phyloP scores from a whole-genome alignment of 768 basidiomycete species.

The Lentinus tigrinus region DNA sequence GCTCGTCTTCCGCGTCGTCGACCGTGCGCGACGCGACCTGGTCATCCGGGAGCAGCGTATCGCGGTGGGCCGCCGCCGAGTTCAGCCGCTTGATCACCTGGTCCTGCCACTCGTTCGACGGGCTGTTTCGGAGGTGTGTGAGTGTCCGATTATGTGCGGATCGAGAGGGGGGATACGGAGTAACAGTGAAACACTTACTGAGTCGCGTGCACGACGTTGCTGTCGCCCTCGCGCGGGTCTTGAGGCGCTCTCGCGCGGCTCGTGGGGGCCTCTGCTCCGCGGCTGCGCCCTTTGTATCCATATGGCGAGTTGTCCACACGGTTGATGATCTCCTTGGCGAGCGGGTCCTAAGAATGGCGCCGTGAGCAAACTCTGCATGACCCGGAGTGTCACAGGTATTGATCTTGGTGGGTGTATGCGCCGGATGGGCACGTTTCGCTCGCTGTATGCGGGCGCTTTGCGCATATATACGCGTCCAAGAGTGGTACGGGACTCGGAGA shows the following conservation, averaged over 20 bases:
- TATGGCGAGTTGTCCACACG: conserved; percentile 83
- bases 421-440: neutral
- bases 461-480: neutral
- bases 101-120: conserved; percentile 85
- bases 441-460: neutral
- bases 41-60: conserved; percentile 22
- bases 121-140: conserved; percentile 47
- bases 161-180: too few species aligned
- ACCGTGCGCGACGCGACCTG: conserved; percentile 13
- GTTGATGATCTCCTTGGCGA: conserved; percentile 77
- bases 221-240: conserved; percentile 21
- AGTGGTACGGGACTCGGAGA: too few species aligned
- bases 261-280: conserved; percentile 32
- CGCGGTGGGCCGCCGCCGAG: conserved; percentile 24
- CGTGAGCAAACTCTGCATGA: neutral
- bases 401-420: neutral
- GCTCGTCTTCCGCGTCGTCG: neutral
- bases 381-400: neutral
- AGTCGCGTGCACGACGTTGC: conserved; percentile 40
- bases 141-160: too few species aligned
- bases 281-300: conserved; percentile 68
- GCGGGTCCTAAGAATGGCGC: conserved; percentile 54
- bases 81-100: conserved; percentile 42
- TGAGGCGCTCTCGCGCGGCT: conserved; percentile 25
- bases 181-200: conserved; percentile 69